Percentiles rank a stretch among this genome's conserved stretches.
Evolutionary conservation across 805 yeast genomes (phyloP).

Genomic region (Saturnispora hagleri): DNA sequence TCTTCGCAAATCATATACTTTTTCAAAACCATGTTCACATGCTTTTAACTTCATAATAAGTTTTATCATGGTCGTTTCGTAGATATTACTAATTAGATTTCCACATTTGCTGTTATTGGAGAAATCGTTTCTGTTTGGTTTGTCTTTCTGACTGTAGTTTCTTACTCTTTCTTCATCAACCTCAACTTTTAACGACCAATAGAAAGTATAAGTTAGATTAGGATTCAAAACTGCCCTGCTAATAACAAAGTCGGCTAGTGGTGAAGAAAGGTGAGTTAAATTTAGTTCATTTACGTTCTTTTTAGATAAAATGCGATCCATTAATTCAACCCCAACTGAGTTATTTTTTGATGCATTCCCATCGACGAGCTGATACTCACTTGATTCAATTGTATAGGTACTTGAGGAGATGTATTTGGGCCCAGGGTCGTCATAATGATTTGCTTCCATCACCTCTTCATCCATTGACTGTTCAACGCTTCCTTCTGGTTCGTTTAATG

Average conservation of each 20-base stretch:
- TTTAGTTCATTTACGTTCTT: conserved; percentile 5
- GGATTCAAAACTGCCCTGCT: conserved; percentile 58
- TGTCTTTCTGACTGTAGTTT: not conserved
- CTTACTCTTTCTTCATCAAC: conserved; percentile 48
- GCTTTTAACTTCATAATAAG: conserved; percentile 21
- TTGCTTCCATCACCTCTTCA: conserved; percentile 11
- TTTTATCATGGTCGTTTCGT: conserved; percentile 23
- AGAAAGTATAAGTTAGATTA: conserved; percentile 69
- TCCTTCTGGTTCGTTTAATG: not conserved
- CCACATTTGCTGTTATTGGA: not conserved
- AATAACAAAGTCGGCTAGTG: conserved; percentile 66
- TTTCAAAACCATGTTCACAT: conserved; percentile 20
- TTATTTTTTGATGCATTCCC: conserved; percentile 16
- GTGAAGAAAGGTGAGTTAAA: conserved; percentile 33
- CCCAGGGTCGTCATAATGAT: conserved; percentile 7
- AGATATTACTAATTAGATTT: conserved; percentile 11
- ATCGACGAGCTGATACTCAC: conserved; percentile 28
- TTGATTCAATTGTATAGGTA: conserved; percentile 20
- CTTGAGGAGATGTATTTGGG: conserved; percentile 2
- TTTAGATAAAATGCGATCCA: conserved; percentile 16
- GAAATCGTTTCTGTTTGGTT: not conserved
- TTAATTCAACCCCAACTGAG: conserved; percentile 14
- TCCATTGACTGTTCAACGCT: conserved; percentile 9
- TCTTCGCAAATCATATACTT: conserved; percentile 24
- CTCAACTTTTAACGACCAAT: conserved; percentile 90